Evolutionary conservation across 345 rosid genomes (phyloP), one percentile per base, ranked within the genome.

Genomic region (Hibiscus tridactylites): DNA sequence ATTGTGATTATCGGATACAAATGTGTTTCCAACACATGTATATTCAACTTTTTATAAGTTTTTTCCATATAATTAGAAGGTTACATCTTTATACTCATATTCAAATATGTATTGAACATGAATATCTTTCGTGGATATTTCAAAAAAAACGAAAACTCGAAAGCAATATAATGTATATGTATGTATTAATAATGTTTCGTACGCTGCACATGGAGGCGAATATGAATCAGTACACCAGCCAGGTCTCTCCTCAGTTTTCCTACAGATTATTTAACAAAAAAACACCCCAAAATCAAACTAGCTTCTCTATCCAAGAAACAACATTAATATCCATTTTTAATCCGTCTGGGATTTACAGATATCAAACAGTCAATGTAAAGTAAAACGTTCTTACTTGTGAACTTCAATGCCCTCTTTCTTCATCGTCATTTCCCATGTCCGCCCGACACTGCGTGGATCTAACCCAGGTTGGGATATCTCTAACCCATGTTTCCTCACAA

Each of bases 151-250:
- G 39, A 35, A 4, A 35, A 35, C 4, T 35, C 6, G 39, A 35
- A 35, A 35, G 39, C 39, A 35, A 35, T 35, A 35, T 35, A 35
- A 35, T 4, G 6, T 50, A 13, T 50, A 50, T 50, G n/a, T 50
- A 15, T 16, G 28, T 37, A 37, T 37, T 26, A 17, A 59, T 47
- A 13, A 64, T 21, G 50, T 58, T 73, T 35, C 6, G 6, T 61
- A 95, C 97, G 97, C 97, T 74, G 97, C 97, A 85, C 97, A 92
- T 62, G 99, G 99, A 8, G 99, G 99, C 81, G 87, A 77, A 69
- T 83, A 82, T 26, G 87, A 89, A 80, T 90, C 86, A 17, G 75
- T 73, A 78, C 97, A 95, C 95, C 96, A 90, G 5, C 96, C 97
- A 49, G 88, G 85, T 79, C 78, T 88, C 88, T 95, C 99, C 69